Evolutionary conservation across 805 yeast species (phyloP).

Genomic region (Starmerella davenportii): DNA sequence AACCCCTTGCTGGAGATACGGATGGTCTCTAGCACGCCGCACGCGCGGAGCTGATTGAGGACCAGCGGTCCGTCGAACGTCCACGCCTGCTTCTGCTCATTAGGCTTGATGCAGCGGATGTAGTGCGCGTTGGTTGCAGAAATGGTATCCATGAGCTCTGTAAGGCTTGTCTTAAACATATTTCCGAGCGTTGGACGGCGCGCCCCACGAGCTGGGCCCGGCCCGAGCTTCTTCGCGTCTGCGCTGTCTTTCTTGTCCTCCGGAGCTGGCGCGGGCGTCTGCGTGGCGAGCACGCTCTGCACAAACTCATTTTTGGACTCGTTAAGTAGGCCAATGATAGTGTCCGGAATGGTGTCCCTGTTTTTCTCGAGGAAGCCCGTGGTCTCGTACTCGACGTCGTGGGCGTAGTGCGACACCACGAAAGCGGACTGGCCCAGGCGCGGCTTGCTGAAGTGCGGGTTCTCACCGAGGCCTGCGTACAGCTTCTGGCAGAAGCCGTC

Average conservation of each 20-base stretch:
- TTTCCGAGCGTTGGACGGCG: constrained; percentile 84
- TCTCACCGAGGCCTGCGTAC: constrained; percentile 66
- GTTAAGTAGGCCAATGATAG: constrained; percentile 70
- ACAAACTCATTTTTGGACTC: constrained; percentile 51
- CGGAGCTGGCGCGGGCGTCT: constrained; percentile 28
- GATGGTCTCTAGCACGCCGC: constrained; percentile 96
- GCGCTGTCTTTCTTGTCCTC: constrained; percentile 13
- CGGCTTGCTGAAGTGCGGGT: constrained; percentile 77
- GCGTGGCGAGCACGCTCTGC: constrained; percentile 37
- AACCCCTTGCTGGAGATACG: constrained; percentile 95
- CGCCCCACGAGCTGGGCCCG: constrained; percentile 27
- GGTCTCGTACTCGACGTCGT: constrained; percentile 77
- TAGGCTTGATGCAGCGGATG: constrained; percentile 93
- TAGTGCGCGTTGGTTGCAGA: constrained; percentile 91
- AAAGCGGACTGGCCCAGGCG: constrained; percentile 85
- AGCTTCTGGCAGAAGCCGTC: constrained; percentile 82
- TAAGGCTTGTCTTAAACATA: constrained; percentile 77
- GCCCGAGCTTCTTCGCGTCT: constrained; percentile 11
- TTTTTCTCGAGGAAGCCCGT: constrained; percentile 95
- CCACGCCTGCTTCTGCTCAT: constrained; percentile 89
- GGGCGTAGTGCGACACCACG: constrained; percentile 82
- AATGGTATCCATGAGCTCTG: constrained; percentile 82
- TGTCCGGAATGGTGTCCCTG: constrained; percentile 94
- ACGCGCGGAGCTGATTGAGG: constrained; percentile 82
- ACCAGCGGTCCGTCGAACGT: constrained; percentile 91